Base-by-base conservation (phyloP, 257 asterid genomes). In the Solanum chaucha region DNA sequence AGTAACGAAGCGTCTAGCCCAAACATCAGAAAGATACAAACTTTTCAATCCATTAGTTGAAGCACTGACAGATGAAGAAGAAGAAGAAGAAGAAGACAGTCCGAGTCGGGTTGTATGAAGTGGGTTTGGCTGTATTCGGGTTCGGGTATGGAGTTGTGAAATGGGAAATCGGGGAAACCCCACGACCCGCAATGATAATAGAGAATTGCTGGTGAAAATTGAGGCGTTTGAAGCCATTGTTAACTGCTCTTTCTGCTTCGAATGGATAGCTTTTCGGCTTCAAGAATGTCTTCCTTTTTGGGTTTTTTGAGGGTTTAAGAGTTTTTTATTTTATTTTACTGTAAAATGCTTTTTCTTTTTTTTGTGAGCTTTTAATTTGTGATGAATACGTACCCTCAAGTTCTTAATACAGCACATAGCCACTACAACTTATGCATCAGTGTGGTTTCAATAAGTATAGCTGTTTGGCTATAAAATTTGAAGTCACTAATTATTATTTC, bases 201-300 rank as follows among this genome's bases (percentile, higher is more conserved):
- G 87, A 70, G 89, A 89, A 87, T 88, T 90, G 34, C 88, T 73
- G 64, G 89, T 68, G 75, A 89, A 28, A 17, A 77, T 73, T 51
- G 91, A 89, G 19, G 94, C 90, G 38, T n/a, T 89, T 46, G 90
- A 82, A 44, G 92, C 90, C 94, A 88, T 86, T 90, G 70, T 24
- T 24, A 85, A 77, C 89, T 28, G 82, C 38, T 86, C 48, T 64
- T 74, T 13, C 44, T 55, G 36, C 59, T 86, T 40, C 55, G 10
- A 13, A 11, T 48, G 86, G 41, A 77, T 77, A 77, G 64, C 59
- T 77, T 41, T 64, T 86, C 55, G 14, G 32, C 61, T 51, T 51
- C 61, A 51, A 51, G 22, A 51, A 51, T 51, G 61, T 51, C n/a
- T 14, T 15, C 61, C 61, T 8, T 20, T 8, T 10, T n/a, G n/a